Percentiles rank a stretch among this genome's conserved stretches.
phyloP scores from a whole-genome alignment of 108 stramenopile species.

The Discostella stelligeroides region DNA sequence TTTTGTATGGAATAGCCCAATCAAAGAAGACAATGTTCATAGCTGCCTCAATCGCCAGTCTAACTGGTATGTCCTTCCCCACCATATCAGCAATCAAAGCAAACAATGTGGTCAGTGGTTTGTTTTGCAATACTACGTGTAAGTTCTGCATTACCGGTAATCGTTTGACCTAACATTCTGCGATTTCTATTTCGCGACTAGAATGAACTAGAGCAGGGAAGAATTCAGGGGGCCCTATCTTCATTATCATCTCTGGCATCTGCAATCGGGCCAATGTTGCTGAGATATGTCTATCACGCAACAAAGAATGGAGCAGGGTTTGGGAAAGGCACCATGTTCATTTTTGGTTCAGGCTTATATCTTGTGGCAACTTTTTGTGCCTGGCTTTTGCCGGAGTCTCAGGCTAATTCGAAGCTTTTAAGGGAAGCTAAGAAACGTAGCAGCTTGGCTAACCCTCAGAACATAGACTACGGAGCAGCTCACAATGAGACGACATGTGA shows the following conservation, averaged over 20 bases:
- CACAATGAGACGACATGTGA: not conserved
- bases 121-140: not conserved
- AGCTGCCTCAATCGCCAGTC: slow-evolving; percentile 53
- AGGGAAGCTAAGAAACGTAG: slow-evolving; percentile 3
- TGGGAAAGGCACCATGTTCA: slow-evolving; percentile 83
- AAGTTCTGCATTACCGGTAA: not conserved
- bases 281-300: slow-evolving; percentile 62
- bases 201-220: slow-evolving; percentile 75
- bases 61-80: slow-evolving; percentile 78
- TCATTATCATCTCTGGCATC: slow-evolving; percentile 77
- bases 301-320: slow-evolving; percentile 54
- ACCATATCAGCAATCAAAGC: slow-evolving; percentile 86
- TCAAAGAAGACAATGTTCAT: slow-evolving; percentile 68
- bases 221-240: slow-evolving; percentile 86
- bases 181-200: not conserved
- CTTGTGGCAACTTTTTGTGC: slow-evolving; percentile 64
- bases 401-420: slow-evolving; percentile 55
- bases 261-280: slow-evolving; percentile 65
- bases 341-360: slow-evolving; percentile 66
- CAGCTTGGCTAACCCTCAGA: not conserved
- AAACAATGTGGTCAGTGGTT: slow-evolving; percentile 69
- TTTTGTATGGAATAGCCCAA: slow-evolving; percentile 68
- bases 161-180: not conserved
- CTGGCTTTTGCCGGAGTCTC: slow-evolving; percentile 60
- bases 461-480: not conserved